Conservation (phyloP, 2,329 filamentous ascomycete species). For the Epichloe glyceriae region DNA sequence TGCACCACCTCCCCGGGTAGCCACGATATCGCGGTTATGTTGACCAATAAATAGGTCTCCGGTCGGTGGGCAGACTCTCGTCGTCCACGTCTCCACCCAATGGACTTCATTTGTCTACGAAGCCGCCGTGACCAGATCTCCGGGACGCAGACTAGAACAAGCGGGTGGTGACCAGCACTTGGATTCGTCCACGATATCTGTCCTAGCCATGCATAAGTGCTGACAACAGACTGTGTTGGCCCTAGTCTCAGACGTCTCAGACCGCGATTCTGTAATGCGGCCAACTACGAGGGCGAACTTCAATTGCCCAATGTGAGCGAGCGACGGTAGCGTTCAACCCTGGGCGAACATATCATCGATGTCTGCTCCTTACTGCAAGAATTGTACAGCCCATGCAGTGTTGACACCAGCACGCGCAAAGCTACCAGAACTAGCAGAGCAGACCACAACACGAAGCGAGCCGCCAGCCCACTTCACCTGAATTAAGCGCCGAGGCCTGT, state of each 20-base stretch:
- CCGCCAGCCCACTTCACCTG: constrained; percentile 17
- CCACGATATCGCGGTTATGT: not conserved
- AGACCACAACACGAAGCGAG: constrained; percentile 15
- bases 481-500: constrained; percentile 46
- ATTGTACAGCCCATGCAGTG: not conserved
- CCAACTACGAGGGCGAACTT: not conserved
- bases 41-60: not conserved
- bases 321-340: not conserved
- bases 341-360: no score
- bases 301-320: not conserved
- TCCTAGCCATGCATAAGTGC: not conserved
- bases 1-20: not conserved
- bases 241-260: not conserved
- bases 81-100: not conserved
- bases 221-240: not conserved
- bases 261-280: not conserved
- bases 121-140: constrained; percentile 23
- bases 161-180: not conserved
- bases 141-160: constrained; percentile 9
- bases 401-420: not conserved
- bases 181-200: not conserved
- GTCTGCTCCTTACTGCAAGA: no score
- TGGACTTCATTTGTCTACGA: constrained; percentile 13
- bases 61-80: not conserved
- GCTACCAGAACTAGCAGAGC: no score